Evolutionary conservation across 768 basidiomycete species (phyloP), one percentile per base, ranked within the genome.

Genomic region (Russula virescens): DNA sequence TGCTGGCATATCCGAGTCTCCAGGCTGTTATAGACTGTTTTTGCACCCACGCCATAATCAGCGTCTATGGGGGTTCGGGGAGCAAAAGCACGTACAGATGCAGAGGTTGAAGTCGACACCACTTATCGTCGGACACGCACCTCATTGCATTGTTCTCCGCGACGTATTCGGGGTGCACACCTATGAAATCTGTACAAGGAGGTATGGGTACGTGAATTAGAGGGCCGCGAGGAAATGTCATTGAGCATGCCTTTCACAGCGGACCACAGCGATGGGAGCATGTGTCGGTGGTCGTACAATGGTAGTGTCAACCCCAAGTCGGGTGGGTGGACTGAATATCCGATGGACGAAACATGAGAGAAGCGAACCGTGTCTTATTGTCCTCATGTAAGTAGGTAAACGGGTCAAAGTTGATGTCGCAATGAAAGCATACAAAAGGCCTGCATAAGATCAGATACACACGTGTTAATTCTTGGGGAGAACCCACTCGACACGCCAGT

Each of bases 401-500:
- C n/a, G n/a, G n/a, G n/a, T n/a, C n/a, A n/a, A n/a, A n/a, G n/a
- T n/a, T n/a, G n/a, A n/a, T n/a, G n/a, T n/a, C n/a, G n/a, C n/a
- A n/a, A n/a, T n/a, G n/a, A n/a, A n/a, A n/a, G n/a, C n/a, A n/a
- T n/a, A n/a, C n/a, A n/a, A n/a, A n/a, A n/a, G n/a, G n/a, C n/a
- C n/a, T n/a, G n/a, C n/a, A n/a, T n/a, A n/a, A n/a, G n/a, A n/a
- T n/a, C n/a, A n/a, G n/a, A n/a, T n/a, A n/a, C n/a, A n/a, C n/a
- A n/a, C n/a, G n/a, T n/a, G n/a, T n/a, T n/a, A n/a, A n/a, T n/a
- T n/a, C n/a, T n/a, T n/a, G n/a, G n/a, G n/a, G n/a, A n/a, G n/a
- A n/a, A n/a, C n/a, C n/a, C n/a, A 91, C 87, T 94, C 91, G 34
- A 95, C 83, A 66, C 92, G 86, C 92, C 91, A 95, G 73, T 94